Conservation (phyloP, 202 grass and related monocot species). For the Saccharum hybrid region DNA sequence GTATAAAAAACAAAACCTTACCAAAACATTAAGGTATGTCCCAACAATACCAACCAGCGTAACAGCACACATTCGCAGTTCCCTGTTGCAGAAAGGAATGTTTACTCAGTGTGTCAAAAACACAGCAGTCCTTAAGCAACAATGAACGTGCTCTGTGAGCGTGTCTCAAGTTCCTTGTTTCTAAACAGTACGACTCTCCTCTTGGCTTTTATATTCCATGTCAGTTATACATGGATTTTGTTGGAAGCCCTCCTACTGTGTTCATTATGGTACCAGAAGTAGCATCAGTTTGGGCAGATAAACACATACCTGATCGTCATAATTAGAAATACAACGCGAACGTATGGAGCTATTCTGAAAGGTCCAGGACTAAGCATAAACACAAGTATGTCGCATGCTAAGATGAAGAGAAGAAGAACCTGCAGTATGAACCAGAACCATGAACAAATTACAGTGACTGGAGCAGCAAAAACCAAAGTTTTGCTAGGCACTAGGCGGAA, state of each 20-base stretch:
- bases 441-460: slow-evolving; percentile 24
- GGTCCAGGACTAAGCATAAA: slow-evolving; percentile 67
- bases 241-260: slow-evolving; percentile 16
- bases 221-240: slow-evolving; percentile 28
- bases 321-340: slow-evolving; percentile 82
- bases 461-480: slow-evolving; percentile 12
- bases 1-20: slow-evolving; percentile 51
- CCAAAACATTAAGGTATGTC: slow-evolving; percentile 95
- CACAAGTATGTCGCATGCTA: slow-evolving; percentile 80
- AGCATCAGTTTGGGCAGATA: slow-evolving; percentile 33
- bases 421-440: slow-evolving; percentile 58
- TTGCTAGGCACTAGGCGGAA: too few species aligned
- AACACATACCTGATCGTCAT: slow-evolving; percentile 78
- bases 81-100: slow-evolving; percentile 55
- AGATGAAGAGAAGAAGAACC: slow-evolving; percentile 84
- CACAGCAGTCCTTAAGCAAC: slow-evolving; percentile 20
- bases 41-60: slow-evolving; percentile 80
- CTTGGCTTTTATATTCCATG: slow-evolving; percentile 6
- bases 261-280: slow-evolving; percentile 43
- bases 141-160: background rate
- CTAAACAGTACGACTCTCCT: slow-evolving; percentile 1
- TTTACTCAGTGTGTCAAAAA: slow-evolving; percentile 38
- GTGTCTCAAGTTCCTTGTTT: slow-evolving; percentile 8
- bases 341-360: slow-evolving; percentile 89
- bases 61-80: slow-evolving; percentile 77